Evolutionary conservation across 352 stramenopile genomes (phyloP).

Genomic region (Pythium phragmitis): DNA sequence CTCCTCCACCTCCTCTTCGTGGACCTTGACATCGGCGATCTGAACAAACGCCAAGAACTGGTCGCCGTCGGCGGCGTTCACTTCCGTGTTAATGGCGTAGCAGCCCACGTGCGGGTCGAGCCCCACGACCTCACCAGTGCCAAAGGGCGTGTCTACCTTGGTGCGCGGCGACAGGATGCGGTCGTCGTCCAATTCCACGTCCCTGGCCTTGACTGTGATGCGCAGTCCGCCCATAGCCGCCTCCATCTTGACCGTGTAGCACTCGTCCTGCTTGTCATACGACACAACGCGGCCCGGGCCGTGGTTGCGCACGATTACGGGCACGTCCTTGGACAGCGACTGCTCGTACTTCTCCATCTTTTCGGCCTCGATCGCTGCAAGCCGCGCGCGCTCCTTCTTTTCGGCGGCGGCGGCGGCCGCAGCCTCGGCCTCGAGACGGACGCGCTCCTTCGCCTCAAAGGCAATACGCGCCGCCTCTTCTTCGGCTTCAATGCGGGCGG

Average conservation of each 20-base stretch:
- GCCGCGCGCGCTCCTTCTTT: slow-evolving; percentile 48
- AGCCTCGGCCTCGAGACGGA: slow-evolving; percentile 40
- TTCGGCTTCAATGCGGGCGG: slow-evolving; percentile 22
- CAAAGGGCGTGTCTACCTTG: slow-evolving; percentile 84
- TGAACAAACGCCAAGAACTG: slow-evolving; percentile 85
- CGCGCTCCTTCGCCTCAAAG: slow-evolving; percentile 44
- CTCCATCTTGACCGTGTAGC: slow-evolving; percentile 72
- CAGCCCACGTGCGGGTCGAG: slow-evolving; percentile 86
- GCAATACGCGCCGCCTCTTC: slow-evolving; percentile 26
- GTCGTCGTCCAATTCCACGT: slow-evolving; percentile 82
- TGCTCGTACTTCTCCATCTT: slow-evolving; percentile 85
- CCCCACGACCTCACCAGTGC: slow-evolving; percentile 76
- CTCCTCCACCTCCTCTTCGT: slow-evolving; percentile 75
- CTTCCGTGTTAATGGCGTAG: slow-evolving; percentile 86
- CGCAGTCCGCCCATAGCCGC: slow-evolving; percentile 60
- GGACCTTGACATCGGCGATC: slow-evolving; percentile 67
- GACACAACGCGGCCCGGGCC: slow-evolving; percentile 67
- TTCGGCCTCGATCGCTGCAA: slow-evolving; percentile 55
- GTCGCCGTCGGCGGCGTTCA: slow-evolving; percentile 70
- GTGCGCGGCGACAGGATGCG: slow-evolving; percentile 84
- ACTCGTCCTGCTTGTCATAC: slow-evolving; percentile 81
- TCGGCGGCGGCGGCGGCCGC: slow-evolving; percentile 40
- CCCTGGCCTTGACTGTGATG: slow-evolving; percentile 65
- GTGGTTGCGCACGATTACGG: slow-evolving; percentile 74
- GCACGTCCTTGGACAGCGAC: slow-evolving; percentile 83